Evolutionary conservation across 176 grass and related monocot species (phyloP), one percentile per base, ranked within the genome.

Genomic region (Pharus latifolius): DNA sequence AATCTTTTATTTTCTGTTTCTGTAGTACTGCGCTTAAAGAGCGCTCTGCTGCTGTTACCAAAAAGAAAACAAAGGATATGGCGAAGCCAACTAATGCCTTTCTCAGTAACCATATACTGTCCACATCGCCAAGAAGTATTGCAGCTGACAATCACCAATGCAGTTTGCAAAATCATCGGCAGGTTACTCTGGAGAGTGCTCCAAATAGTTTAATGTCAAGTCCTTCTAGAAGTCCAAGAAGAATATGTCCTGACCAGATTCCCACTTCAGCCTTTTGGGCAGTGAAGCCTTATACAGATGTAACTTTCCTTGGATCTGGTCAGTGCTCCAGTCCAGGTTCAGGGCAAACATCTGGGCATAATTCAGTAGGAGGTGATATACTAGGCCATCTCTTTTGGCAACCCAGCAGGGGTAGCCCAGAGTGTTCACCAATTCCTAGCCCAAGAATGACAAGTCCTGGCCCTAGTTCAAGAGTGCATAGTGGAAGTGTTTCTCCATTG

Each of bases 301-400:
- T 98, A 49, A 85, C 87, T 70, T 91, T 98, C 72, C 53, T 88
- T 88, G 90, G 94, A 72, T 99, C 95, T 68, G 95, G 95, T 46
- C 95, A 99, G 29, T 91, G 95, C 65, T 96, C 92, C 61, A 99
- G 95, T 83, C 95, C 95, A 72, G 90, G 90, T 49, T 99, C 95
- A 76, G 95, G 95, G 49, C 95, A 99, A 84, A 99, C 95, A 35
- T 99, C 95, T 29, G 95, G 95, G 8, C 95, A 99, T 70, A 99
- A 99, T 70, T 99, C 95, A 29, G 84, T 99, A 6, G 95, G 95
- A 69, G 95, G 90, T 29, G 95, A 99, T 67, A 91, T 99, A 87
- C 73, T 91, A 34, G 84, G 78, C 7, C 95, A 94, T 57, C 60
- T 88, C 38, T 87, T 99, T 70, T 99, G 87, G 95, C 95, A 86